Evolutionary conservation across 345 rosid species (phyloP).

Genomic region (Rhizophora mangle): DNA sequence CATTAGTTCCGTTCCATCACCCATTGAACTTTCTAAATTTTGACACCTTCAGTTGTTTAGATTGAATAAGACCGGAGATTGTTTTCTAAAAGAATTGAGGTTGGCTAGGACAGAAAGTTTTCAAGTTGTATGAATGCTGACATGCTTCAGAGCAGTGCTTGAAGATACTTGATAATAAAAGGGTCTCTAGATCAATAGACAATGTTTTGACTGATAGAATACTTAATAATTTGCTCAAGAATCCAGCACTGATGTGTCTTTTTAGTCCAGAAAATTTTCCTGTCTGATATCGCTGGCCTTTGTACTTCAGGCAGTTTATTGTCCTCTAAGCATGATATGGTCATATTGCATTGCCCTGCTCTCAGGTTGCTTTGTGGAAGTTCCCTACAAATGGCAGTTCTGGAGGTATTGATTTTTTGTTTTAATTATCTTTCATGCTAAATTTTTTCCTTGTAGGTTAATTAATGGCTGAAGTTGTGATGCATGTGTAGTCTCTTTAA

Average conservation of each 20-base stretch:
- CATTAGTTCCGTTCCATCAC: background rate
- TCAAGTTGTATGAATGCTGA: too few relatives aligned
- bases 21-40: too few relatives aligned
- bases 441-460: background rate
- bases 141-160: too few relatives aligned
- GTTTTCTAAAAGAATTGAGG: too few relatives aligned
- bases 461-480: background rate
- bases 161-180: too few relatives aligned
- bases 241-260: background rate
- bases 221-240: too few relatives aligned
- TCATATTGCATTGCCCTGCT: background rate
- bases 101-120: too few relatives aligned
- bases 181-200: too few relatives aligned
- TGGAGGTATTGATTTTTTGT: conserved; percentile 43
- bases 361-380: conserved; percentile 96
- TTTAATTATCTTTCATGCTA: conserved; percentile 1
- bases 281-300: background rate
- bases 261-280: background rate
- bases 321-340: conserved; percentile 6
- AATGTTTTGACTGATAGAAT: too few relatives aligned
- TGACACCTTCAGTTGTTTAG: too few relatives aligned
- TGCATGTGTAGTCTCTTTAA: background rate
- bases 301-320: background rate
- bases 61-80: too few relatives aligned
- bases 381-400: conserved; percentile 47